Conservation (phyloP, 1,139 yeast species). For the Kazachstania sp. region DNA sequence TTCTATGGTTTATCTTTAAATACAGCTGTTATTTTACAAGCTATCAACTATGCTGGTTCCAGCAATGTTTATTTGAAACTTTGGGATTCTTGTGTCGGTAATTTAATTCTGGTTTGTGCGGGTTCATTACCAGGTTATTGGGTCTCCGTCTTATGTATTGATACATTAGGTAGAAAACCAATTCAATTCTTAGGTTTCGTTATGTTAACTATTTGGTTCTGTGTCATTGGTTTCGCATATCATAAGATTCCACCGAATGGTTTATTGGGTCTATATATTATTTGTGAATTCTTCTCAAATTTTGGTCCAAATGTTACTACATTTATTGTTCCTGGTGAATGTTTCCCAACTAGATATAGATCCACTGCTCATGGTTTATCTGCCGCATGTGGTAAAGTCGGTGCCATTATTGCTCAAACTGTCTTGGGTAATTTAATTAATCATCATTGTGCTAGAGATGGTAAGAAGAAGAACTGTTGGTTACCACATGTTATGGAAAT, state of each 20-base stretch:
- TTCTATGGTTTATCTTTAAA: constrained; percentile 84
- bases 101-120: constrained; percentile 80
- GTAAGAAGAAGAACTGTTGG: constrained; percentile 53
- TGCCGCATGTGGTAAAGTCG: constrained; percentile 92
- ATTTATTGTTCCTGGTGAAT: constrained; percentile 92
- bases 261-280: constrained; percentile 61
- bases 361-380: constrained; percentile 97
- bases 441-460: constrained; percentile 59
- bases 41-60: constrained; percentile 70
- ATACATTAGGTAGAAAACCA: constrained; percentile 72
- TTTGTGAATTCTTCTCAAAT: constrained; percentile 78
- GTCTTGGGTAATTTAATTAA: constrained; percentile 75
- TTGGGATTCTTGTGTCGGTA: constrained; percentile 78
- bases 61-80: constrained; percentile 54
- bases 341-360: constrained; percentile 95
- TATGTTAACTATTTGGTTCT: constrained; percentile 56
- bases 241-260: constrained; percentile 57
- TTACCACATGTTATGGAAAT: constrained; percentile 88
- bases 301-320: constrained; percentile 96
- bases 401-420: constrained; percentile 94
- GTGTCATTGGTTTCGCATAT: constrained; percentile 66
- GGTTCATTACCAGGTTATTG: constrained; percentile 92
- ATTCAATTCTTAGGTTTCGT: constrained; percentile 68
- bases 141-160: constrained; percentile 69
- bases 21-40: constrained; percentile 69